Base-by-base conservation (phyloP, 768 basidiomycete genomes). In the Lentinula edodes region DNA sequence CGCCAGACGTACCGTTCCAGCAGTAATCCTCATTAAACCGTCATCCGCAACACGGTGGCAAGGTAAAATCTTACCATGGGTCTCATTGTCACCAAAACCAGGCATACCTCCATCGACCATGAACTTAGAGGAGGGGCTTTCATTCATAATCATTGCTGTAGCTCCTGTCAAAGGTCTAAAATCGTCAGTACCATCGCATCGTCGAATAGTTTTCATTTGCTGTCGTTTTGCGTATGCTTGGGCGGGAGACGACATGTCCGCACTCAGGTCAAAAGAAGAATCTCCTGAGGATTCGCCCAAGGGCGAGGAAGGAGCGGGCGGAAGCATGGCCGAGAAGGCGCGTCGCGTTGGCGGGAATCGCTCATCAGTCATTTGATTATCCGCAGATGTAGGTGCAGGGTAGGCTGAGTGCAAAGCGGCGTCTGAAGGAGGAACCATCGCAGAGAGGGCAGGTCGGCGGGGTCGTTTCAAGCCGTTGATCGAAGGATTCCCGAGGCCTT, bases 11-110 rank as follows among this genome's bases (percentile, higher is more conserved):
- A 97, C 94, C 64, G 95, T 98, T 64, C 84, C 73, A 35, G 81
- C 74, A 42, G 80, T 88, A 63, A 99, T 91, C 66, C 97, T 84
- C 87, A 98, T 96, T 56, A 99, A 72, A 3, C 97, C 96, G 69
- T 99, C 97, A 69, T 98, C 95, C 50, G 88, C 87, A 52, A 97
- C 95, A 55, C 89, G 85, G 70, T 93, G 89, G 74, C 97, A 99
- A 36, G 95, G 95, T 63, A 99, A 73, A 66, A 95, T 85, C 76
- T 98, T 99, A 42, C 96, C 96, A 62, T 87, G 80, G 42, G 90
- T 86, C 72, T 99, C 97, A 68, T 94, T 94, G 66, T 94, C 93
- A 15, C 95, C 91, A 73, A 95, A 97, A 0, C 94, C 89, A 55
- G 90, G 88, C 56, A 93, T 73, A 48, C 88, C 91, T 28, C 80